Evolutionary conservation across 345 rosid species (phyloP).

Genomic region (Pseudoturritis turrita): DNA sequence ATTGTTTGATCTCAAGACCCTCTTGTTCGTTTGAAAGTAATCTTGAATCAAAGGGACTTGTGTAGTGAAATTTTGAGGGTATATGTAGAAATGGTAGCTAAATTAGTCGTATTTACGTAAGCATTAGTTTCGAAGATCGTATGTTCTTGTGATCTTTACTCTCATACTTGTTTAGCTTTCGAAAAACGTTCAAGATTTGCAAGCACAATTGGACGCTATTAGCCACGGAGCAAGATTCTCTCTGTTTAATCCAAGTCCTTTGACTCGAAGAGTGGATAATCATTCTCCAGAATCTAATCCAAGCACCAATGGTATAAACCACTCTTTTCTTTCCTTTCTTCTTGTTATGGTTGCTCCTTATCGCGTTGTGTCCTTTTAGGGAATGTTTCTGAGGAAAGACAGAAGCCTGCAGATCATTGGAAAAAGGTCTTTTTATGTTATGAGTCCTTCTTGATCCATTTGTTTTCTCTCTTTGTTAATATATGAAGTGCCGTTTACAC

Average conservation of each 20-base stretch:
- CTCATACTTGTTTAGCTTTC: slow-evolving; percentile 46
- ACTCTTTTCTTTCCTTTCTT: background rate
- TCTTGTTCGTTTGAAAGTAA: too few species aligned
- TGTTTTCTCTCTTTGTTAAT: too few species aligned
- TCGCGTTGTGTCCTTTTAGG: slow-evolving; percentile 16
- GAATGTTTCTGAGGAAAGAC: slow-evolving; percentile 27
- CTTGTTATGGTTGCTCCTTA: slow-evolving; percentile 4
- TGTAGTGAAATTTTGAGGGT: background rate
- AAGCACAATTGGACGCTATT: slow-evolving; percentile 81
- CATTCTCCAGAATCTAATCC: slow-evolving; percentile 33
- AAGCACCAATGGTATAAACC: slow-evolving; percentile 36
- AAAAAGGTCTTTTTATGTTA: slow-evolving; percentile 39
- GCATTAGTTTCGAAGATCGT: background rate
- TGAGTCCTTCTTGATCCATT: background rate
- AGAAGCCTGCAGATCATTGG: slow-evolving; percentile 22
- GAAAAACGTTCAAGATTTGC: slow-evolving; percentile 83
- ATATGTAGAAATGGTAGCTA: background rate
- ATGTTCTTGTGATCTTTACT: background rate
- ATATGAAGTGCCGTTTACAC: too few species aligned
- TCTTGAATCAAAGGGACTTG: background rate
- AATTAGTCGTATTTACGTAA: background rate
- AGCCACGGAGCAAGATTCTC: slow-evolving; percentile 76
- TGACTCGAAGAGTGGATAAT: slow-evolving; percentile 61
- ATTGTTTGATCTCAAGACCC: background rate
- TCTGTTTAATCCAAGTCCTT: slow-evolving; percentile 62